These are phyloP conservation scores for Ustilago nuda DNA, from an alignment of 1,284 basidiomycete genomes.

Conservation along the genomic window DNA sequence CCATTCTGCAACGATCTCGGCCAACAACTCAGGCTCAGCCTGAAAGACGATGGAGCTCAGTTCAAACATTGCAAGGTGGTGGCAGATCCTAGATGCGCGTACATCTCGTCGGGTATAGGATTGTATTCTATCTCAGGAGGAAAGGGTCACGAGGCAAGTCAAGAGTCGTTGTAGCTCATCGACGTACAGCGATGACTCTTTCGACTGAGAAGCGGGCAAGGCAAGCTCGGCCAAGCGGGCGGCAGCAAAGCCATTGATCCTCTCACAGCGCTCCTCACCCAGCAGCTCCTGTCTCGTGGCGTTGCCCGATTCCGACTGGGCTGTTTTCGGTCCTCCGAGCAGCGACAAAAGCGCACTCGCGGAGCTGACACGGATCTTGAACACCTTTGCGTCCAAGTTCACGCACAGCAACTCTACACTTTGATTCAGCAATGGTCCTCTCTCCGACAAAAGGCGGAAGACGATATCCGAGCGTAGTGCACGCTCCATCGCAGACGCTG, in stretches of 20 bases:
- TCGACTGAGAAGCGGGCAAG: slow-evolving; percentile 2
- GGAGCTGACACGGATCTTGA: slow-evolving; percentile 32
- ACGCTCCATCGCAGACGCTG: slow-evolving; percentile 36
- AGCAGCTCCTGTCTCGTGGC: neutral
- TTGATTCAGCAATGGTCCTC: slow-evolving; percentile 9
- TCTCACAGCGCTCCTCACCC: slow-evolving; percentile 11
- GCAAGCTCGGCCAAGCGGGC: slow-evolving; percentile 24
- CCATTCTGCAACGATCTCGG: slow-evolving; percentile 23
- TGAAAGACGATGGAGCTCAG: slow-evolving; percentile 28
- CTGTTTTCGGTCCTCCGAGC: neutral
- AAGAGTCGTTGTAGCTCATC: slow-evolving; percentile 33
- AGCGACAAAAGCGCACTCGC: slow-evolving; percentile 34
- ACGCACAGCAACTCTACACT: slow-evolving; percentile 22
- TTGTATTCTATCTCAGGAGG: neutral
- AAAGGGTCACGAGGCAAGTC: neutral
- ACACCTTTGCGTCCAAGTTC: slow-evolving; percentile 25
- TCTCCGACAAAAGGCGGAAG: slow-evolving; percentile 7
- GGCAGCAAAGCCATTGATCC: slow-evolving; percentile 7
- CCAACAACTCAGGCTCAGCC: slow-evolving; percentile 17
- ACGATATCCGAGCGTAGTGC: slow-evolving; percentile 23
- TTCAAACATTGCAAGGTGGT: slow-evolving; percentile 22
- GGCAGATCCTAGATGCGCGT: neutral
- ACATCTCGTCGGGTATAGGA: slow-evolving; percentile 1
- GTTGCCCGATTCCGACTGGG: neutral
- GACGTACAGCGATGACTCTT: slow-evolving; percentile 26